Conservation (phyloP, 1,284 basidiomycete species). For the Leccinum variabile region DNA sequence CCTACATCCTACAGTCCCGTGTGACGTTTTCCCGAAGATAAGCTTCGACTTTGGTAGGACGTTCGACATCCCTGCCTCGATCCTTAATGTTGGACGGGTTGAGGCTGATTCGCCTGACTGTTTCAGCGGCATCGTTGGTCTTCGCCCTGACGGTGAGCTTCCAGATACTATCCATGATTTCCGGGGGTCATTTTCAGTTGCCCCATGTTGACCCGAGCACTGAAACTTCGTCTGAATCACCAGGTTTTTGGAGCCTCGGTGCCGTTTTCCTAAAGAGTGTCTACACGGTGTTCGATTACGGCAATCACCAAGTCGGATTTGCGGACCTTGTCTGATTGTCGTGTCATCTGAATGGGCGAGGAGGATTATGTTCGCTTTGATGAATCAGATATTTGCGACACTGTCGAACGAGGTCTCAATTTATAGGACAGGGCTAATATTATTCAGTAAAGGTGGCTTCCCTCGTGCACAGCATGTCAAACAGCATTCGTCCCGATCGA, state of each 20-base stretch:
- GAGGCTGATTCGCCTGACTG: background rate
- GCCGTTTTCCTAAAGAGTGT: background rate
- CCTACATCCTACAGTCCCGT: too few relatives aligned
- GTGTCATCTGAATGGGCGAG: conserved; percentile 46
- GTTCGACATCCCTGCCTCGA: background rate
- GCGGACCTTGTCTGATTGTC: background rate
- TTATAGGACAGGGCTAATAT: too few relatives aligned
- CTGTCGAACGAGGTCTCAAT: background rate
- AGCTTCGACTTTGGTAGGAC: too few relatives aligned
- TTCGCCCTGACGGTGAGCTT: background rate
- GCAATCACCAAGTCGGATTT: background rate
- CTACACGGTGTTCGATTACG: background rate
- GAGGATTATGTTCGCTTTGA: conserved; percentile 38
- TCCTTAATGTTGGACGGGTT: background rate
- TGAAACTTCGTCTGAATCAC: background rate
- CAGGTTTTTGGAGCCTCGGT: background rate
- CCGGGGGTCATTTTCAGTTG: background rate
- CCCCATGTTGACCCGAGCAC: background rate
- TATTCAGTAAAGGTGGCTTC: too few relatives aligned
- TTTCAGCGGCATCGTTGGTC: background rate
- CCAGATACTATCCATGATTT: background rate
- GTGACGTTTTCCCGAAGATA: too few relatives aligned
- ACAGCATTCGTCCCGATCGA: background rate
- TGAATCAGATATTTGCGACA: background rate
- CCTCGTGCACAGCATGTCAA: background rate